These are phyloP conservation scores for Cantharellus cinnabarinus DNA, from an alignment of 768 basidiomycete species.

Conservation along the genomic window DNA sequence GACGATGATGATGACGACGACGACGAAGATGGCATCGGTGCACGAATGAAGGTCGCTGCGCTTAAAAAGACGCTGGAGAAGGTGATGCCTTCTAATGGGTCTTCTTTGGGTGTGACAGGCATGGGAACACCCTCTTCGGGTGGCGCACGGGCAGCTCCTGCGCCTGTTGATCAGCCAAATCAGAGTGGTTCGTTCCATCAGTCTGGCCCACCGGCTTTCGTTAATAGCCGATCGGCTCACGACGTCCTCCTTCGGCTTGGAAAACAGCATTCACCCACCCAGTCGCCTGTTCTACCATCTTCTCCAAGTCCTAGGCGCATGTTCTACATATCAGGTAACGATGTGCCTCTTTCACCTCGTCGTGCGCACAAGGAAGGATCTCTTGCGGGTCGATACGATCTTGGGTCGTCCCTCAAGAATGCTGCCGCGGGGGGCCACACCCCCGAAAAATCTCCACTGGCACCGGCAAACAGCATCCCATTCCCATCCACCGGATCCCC, in stretches of 20 bases:
- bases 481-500: not conserved
- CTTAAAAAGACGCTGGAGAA: not conserved
- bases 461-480: not conserved
- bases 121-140: slow-evolving; percentile 11
- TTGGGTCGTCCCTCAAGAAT: not conserved
- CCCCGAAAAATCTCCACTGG: not conserved
- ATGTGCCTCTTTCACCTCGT: not conserved
- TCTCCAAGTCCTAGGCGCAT: slow-evolving; percentile 1
- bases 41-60: not conserved
- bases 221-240: slow-evolving; percentile 1
- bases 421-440: not conserved
- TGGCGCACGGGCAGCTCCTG: slow-evolving; percentile 9
- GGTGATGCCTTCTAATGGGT: slow-evolving; percentile 13
- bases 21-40: not conserved
- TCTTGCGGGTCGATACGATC: not conserved
- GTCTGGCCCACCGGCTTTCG: not conserved
- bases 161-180: not conserved
- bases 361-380: not conserved
- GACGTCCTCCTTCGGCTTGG: not conserved
- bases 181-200: not conserved
- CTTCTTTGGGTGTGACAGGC: slow-evolving; percentile 48
- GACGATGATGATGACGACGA: not conserved
- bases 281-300: not conserved
- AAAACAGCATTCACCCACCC: not conserved
- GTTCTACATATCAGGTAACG: not conserved